Percentiles rank a stretch among this genome's conserved stretches.
Conservation (phyloP, 2,329 filamentous ascomycete species). For the Sarocladiaceae sp. region DNA sequence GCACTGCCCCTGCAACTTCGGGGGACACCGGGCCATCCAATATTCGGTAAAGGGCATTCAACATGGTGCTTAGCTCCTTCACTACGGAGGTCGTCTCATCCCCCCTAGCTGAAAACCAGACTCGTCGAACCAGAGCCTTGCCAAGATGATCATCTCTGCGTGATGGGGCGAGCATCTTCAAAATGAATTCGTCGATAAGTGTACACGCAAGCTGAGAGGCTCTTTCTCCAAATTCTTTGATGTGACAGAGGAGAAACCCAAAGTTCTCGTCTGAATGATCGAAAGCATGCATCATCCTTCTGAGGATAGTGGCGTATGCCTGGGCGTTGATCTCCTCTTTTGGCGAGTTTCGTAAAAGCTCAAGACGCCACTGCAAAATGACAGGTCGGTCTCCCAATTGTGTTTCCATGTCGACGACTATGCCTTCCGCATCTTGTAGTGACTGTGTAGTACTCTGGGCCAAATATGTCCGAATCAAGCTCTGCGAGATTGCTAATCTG, state of each 20-base stretch:
- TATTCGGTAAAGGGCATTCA: slow-evolving; percentile 34
- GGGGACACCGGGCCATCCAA: slow-evolving; percentile 46
- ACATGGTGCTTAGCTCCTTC: slow-evolving; percentile 20
- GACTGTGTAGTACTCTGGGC: slow-evolving; percentile 38
- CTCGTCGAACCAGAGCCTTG: slow-evolving; percentile 60
- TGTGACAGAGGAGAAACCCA: slow-evolving; percentile 61
- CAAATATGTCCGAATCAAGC: slow-evolving; percentile 52
- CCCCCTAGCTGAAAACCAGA: slow-evolving; percentile 59
- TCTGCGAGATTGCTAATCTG: slow-evolving; percentile 62
- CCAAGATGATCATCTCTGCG: slow-evolving; percentile 60
- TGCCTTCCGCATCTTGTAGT: slow-evolving; percentile 46
- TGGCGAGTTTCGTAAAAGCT: slow-evolving; percentile 51
- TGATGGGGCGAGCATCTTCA: slow-evolving; percentile 46
- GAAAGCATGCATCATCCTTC: slow-evolving; percentile 56
- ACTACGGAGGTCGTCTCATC: slow-evolving; percentile 23
- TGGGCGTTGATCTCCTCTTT: slow-evolving; percentile 40
- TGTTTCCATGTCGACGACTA: slow-evolving; percentile 58
- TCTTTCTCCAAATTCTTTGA: slow-evolving; percentile 59
- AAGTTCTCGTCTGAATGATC: slow-evolving; percentile 61
- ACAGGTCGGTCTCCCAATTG: slow-evolving; percentile 61
- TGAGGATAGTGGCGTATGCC: slow-evolving; percentile 50
- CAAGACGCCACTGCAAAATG: slow-evolving; percentile 64
- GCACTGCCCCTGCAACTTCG: slow-evolving; percentile 61
- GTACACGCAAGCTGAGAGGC: slow-evolving; percentile 43
- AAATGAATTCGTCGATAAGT: slow-evolving; percentile 62